Evolutionary conservation across 1,284 basidiomycete genomes (phyloP).

Genomic region (Xerocomus tenax): DNA sequence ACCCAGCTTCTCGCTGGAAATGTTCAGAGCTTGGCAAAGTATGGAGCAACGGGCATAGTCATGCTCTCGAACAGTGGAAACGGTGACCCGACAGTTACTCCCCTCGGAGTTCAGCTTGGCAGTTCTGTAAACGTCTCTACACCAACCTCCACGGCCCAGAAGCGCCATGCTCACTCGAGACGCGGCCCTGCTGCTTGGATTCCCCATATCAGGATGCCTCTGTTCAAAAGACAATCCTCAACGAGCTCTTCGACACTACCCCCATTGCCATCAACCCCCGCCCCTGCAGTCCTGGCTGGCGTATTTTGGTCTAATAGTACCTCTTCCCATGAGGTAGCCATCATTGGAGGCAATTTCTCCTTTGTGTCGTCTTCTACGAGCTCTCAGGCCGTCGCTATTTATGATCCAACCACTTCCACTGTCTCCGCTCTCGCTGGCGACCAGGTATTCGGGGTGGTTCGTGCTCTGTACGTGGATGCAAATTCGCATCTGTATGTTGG

Average conservation of each 20-base stretch:
- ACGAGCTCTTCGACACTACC: constrained; percentile 46
- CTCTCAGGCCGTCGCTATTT: constrained; percentile 65
- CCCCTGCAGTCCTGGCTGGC: constrained; percentile 79
- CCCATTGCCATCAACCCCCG: constrained; percentile 44
- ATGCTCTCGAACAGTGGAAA: constrained; percentile 55
- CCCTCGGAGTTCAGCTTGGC: constrained; percentile 50
- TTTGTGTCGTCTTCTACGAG: constrained; percentile 41
- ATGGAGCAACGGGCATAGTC: constrained; percentile 65
- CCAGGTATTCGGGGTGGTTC: constrained; percentile 65
- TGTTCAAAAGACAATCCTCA: constrained; percentile 49
- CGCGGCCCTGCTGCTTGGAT: constrained; percentile 43
- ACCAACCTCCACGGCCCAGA: constrained; percentile 26
- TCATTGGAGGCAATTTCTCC: constrained; percentile 88
- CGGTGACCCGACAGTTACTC: constrained; percentile 46
- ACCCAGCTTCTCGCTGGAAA: constrained; percentile 61
- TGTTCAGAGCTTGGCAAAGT: constrained; percentile 45
- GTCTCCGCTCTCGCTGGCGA: constrained; percentile 54
- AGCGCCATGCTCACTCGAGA: constrained; percentile 33
- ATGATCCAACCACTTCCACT: constrained; percentile 48
- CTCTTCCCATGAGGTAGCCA: constrained; percentile 55
- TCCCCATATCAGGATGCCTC: constrained; percentile 37
- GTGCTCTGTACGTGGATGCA: constrained; percentile 56
- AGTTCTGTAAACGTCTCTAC: constrained; percentile 26
- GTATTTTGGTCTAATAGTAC: constrained; percentile 84
- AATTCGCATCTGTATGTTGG: constrained; percentile 68